Percentiles rank a stretch among this genome's conserved stretches.
phyloP scores from a whole-genome alignment of 768 basidiomycete genomes.

The Tylopilus subfusipes region DNA sequence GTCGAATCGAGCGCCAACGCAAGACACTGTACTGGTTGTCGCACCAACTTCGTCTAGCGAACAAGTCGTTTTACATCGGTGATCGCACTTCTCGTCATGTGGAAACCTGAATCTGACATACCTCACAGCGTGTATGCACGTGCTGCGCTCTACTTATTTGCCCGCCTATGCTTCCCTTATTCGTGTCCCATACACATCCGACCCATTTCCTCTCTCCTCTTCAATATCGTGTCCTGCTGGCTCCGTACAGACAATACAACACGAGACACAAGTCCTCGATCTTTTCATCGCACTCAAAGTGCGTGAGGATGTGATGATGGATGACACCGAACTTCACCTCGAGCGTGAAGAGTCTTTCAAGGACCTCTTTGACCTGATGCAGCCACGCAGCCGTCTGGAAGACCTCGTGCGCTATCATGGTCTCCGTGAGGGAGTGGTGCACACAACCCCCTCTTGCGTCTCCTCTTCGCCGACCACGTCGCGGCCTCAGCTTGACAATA shows the following conservation, averaged over 20 bases:
- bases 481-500: background rate
- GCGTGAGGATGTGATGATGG: constrained; percentile 72
- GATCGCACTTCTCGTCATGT: background rate
- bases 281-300: constrained; percentile 78
- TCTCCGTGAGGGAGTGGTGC: constrained; percentile 36
- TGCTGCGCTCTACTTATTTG: constrained; percentile 73
- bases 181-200: constrained; percentile 66
- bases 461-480: constrained; percentile 3
- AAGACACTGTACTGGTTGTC: constrained; percentile 72
- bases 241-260: constrained; percentile 50
- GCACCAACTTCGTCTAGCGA: constrained; percentile 59
- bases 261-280: constrained; percentile 75
- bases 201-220: constrained; percentile 64
- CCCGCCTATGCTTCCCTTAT: constrained; percentile 61
- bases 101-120: constrained; percentile 1
- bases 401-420: constrained; percentile 58
- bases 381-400: constrained; percentile 73
- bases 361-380: constrained; percentile 73
- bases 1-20: constrained; percentile 50
- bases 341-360: constrained; percentile 73
- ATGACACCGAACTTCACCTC: constrained; percentile 72
- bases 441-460: constrained; percentile 2
- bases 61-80: constrained; percentile 67
- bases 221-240: constrained; percentile 20
- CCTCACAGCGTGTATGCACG: constrained; percentile 67